Percentiles rank a stretch among this genome's conserved stretches.
These are phyloP conservation scores for Dispira simplex DNA, from an alignment of 192 early-diverging fungal genomes.

Conservation along the genomic window DNA sequence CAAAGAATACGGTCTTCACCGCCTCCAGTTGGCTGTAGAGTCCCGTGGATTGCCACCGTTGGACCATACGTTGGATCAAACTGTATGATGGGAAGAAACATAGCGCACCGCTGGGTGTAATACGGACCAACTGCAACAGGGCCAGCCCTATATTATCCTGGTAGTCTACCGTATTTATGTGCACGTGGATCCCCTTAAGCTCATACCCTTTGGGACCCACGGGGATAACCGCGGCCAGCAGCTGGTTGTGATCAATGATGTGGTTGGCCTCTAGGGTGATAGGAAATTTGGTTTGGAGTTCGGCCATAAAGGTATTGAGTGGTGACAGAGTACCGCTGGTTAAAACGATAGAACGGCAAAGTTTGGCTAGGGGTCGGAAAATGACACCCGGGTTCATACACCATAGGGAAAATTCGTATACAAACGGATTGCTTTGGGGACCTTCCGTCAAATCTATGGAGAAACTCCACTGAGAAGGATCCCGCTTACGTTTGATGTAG, in stretches of 20 bases:
- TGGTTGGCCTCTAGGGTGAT: slow-evolving; percentile 42
- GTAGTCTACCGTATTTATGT: slow-evolving; percentile 22
- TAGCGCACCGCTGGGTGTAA: slow-evolving; percentile 25
- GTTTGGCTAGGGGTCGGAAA: slow-evolving; percentile 13
- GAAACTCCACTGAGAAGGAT: background rate
- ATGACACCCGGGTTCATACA: slow-evolving; percentile 25
- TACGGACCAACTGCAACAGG: slow-evolving; percentile 18
- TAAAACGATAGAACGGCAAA: slow-evolving; percentile 29
- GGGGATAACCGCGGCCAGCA: slow-evolving; percentile 36
- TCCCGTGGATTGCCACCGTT: slow-evolving; percentile 25
- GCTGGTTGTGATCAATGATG: slow-evolving; percentile 43
- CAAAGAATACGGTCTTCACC: slow-evolving; percentile 21
- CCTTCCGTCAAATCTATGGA: background rate
- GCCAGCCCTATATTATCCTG: slow-evolving; percentile 37
- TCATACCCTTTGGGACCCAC: slow-evolving; percentile 22
- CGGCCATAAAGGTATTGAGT: slow-evolving; percentile 35
- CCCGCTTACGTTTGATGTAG: background rate
- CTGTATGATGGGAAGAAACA: slow-evolving; percentile 29
- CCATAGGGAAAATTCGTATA: slow-evolving; percentile 15
- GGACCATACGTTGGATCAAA: slow-evolving; percentile 21
- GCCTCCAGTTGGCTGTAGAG: slow-evolving; percentile 14
- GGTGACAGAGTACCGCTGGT: slow-evolving; percentile 57
- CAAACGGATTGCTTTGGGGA: background rate
- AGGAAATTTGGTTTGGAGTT: slow-evolving; percentile 34
- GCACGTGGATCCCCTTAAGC: slow-evolving; percentile 28